Evolutionary conservation across 2,329 filamentous ascomycete genomes (phyloP), one percentile per base, ranked within the genome.

Genomic region (Mycogone perniciosa): DNA sequence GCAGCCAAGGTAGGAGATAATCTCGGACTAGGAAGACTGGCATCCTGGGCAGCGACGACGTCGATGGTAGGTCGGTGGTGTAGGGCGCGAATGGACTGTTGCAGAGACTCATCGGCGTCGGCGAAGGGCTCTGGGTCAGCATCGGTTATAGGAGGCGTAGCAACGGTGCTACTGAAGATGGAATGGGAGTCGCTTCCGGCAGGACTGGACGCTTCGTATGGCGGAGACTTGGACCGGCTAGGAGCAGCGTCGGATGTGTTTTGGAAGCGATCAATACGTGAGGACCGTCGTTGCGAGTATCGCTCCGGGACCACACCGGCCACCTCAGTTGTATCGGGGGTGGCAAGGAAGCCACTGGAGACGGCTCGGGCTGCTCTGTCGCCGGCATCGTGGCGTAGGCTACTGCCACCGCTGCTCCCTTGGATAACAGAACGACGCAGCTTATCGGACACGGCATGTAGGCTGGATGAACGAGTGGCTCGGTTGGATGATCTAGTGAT

Each of bases 21-120:
- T 62, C 93, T 91, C 33, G 93, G 93, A 66, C 93, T 99, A 47
- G 93, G 93, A 55, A 99, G 76, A 69, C 89, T 96, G 57, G 89
- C 89, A 73, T 96, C 92, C 65, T 93, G 88, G 37, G 85, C 84
- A 51, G 84, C 81, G 49, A 85, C 78, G 43, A 83, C 86, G 61
- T 90, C 84, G 45, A 91, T 76, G 44, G 71, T 72, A 27, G 79
- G 75, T 31, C 76, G 67, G 42, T 72, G 72, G 54, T 72, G 77
- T 47, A 74, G 69, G 57, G 71, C 71, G 34, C 74, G 69, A 51
- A 75, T 64, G 26, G 70, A 71, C 61, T 69, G 70, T 49, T 73
- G 71, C 11, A 79, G 66, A 9, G 74, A 71, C 43, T 78, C 75
- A 56, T 80, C 76, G 5, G 67, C 62, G 44, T 79, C 76, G 26